These are phyloP conservation scores for Nemania sp. DNA, from an alignment of 2,329 filamentous ascomycete genomes.

Conservation along the genomic window DNA sequence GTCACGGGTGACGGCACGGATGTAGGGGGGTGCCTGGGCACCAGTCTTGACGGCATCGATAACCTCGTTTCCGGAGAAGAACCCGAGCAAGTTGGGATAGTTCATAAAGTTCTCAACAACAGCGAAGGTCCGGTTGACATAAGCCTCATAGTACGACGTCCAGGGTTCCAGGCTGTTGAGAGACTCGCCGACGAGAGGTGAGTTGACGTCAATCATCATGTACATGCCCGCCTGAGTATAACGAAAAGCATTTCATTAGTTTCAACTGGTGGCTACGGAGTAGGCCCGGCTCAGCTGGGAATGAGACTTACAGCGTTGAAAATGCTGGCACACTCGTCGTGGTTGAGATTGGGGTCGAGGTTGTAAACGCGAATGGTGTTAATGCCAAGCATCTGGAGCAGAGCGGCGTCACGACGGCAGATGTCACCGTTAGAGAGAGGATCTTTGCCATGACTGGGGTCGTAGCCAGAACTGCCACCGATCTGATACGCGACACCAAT, in stretches of 20 bases:
- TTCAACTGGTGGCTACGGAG: too few species aligned
- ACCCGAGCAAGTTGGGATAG: conserved; percentile 69
- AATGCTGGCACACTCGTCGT: conserved; percentile 67
- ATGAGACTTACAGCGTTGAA: conserved; percentile 58
- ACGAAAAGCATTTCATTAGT: neutral
- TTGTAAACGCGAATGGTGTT: conserved; percentile 74
- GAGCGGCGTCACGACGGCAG: conserved; percentile 66
- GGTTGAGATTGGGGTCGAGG: conserved; percentile 66
- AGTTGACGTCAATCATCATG: conserved; percentile 71
- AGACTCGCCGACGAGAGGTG: conserved; percentile 61
- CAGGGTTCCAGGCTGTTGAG: conserved; percentile 59
- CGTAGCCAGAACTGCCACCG: conserved; percentile 65
- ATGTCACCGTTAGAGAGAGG: conserved; percentile 61
- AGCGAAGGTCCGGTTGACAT: conserved; percentile 68
- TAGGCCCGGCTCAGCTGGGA: neutral
- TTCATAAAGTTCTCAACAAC: conserved; percentile 68
- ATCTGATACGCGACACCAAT: conserved; percentile 72
- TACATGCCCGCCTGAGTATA: conserved; percentile 59
- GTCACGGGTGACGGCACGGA: conserved; percentile 75
- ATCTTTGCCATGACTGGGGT: conserved; percentile 57
- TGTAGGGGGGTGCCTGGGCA: conserved; percentile 66
- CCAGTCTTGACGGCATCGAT: conserved; percentile 68
- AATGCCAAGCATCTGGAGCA: conserved; percentile 66
- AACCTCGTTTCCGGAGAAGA: conserved; percentile 81
- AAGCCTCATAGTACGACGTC: conserved; percentile 61